Percentiles rank a stretch among this genome's conserved stretches.
These are phyloP conservation scores for Aegilops umbellulata DNA, from an alignment of 176 grass and related monocot genomes.

Conservation along the genomic window DNA sequence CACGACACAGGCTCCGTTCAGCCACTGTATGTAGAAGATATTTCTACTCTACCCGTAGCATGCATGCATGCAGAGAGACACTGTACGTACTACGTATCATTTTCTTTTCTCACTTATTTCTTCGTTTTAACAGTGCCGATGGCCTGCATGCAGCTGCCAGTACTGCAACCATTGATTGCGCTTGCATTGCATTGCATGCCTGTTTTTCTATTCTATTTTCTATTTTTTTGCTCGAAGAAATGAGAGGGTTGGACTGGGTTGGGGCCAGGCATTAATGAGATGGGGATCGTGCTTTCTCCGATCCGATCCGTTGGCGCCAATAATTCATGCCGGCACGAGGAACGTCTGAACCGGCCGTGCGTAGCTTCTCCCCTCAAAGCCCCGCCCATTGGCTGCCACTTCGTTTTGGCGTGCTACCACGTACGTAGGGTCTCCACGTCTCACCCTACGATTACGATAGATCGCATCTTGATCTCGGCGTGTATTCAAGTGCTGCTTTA, in stretches of 20 bases:
- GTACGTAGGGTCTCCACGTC: no score
- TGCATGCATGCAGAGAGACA: background rate
- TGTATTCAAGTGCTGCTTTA: background rate
- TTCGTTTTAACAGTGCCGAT: background rate
- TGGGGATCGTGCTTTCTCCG: background rate
- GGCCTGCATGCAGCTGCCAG: background rate
- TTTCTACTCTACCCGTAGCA: background rate
- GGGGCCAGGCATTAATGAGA: slow-evolving; percentile 2
- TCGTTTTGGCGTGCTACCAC: no score
- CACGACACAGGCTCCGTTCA: background rate
- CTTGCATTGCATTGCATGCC: background rate
- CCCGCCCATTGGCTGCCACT: background rate
- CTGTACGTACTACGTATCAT: background rate
- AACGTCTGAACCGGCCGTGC: background rate
- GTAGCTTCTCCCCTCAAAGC: background rate
- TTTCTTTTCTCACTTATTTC: background rate
- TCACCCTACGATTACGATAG: no score
- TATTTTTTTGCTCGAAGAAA: background rate
- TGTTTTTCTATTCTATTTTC: background rate
- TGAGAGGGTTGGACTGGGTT: background rate
- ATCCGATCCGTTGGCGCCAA: background rate
- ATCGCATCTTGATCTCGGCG: no score
- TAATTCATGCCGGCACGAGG: slow-evolving; percentile 28
- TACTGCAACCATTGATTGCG: background rate
- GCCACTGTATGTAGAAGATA: background rate